Evolutionary conservation across 2,329 filamentous ascomycete species (phyloP).

Genomic region (Pochonia chlamydosporia): DNA sequence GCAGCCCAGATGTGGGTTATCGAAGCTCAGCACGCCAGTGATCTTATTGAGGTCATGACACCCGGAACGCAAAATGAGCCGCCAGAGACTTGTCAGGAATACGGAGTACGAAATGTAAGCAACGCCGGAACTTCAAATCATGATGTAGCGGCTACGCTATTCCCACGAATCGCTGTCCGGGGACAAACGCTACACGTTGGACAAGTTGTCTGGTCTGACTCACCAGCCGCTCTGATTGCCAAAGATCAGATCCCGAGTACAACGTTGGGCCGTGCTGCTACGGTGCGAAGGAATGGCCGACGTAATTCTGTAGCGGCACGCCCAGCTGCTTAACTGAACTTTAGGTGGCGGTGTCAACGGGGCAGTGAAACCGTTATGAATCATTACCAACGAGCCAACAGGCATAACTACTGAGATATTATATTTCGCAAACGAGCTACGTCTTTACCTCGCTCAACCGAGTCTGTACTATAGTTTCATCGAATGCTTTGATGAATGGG

Average conservation of each 20-base stretch:
- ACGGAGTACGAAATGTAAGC: not conserved
- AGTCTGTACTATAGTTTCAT: no score
- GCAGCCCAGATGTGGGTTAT: no score
- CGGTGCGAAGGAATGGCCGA: not conserved
- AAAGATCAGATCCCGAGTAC: slow-evolving; percentile 1
- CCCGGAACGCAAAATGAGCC: not conserved
- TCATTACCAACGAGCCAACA: no score
- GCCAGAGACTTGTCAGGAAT: not conserved
- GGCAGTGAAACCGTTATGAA: no score
- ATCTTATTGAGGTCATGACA: not conserved
- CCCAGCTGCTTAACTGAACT: no score
- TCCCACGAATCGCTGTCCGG: not conserved
- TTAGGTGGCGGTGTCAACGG: no score
- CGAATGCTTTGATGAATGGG: no score
- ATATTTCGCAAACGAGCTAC: no score
- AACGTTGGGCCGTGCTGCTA: not conserved
- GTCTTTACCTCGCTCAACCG: no score
- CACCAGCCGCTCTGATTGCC: not conserved
- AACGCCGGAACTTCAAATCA: not conserved
- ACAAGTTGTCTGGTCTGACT: slow-evolving; percentile 1
- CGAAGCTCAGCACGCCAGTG: not conserved
- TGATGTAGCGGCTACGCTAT: not conserved
- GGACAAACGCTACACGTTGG: not conserved
- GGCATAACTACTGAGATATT: no score
- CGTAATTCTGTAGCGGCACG: not conserved